Conservation (phyloP, 495 filamentous ascomycete species). For the Penicillium argentinense region DNA sequence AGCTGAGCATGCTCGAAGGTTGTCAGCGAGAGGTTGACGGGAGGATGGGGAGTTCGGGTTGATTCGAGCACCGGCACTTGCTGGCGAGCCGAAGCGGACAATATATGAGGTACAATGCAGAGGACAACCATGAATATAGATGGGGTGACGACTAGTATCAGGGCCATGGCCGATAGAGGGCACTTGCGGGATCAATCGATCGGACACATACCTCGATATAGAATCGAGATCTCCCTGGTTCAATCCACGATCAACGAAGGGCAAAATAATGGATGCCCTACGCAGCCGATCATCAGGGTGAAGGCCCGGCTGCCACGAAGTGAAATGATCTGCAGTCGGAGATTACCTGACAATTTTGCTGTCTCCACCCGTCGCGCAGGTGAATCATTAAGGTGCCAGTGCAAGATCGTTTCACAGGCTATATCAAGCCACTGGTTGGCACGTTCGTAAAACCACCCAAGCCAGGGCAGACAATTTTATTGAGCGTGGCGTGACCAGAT, state of each 20-base stretch:
- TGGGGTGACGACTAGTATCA: not conserved
- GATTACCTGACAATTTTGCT: constrained; percentile 13
- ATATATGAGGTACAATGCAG: not conserved
- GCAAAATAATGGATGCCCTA: constrained; percentile 1
- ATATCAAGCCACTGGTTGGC: too few relatives aligned
- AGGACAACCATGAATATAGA: not conserved
- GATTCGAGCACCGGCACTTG: not conserved
- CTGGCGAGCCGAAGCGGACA: not conserved
- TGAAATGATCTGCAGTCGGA: constrained; percentile 16
- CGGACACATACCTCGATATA: not conserved
- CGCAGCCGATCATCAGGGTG: constrained; percentile 3
- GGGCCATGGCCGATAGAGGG: not conserved
- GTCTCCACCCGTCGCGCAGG: constrained; percentile 3
- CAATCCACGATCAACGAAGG: not conserved
- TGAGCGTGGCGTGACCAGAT: too few relatives aligned
- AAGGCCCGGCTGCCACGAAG: not conserved
- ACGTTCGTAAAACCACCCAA: too few relatives aligned
- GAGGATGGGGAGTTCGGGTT: not conserved
- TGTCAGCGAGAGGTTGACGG: not conserved
- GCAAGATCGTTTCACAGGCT: not conserved
- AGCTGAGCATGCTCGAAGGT: not conserved
- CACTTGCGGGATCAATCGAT: not conserved
- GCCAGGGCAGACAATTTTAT: too few relatives aligned
- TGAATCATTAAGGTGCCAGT: not conserved
- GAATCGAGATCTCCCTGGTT: constrained; percentile 9